phyloP scores from a whole-genome alignment of 1,284 basidiomycete genomes.

The Meira nashicola region DNA sequence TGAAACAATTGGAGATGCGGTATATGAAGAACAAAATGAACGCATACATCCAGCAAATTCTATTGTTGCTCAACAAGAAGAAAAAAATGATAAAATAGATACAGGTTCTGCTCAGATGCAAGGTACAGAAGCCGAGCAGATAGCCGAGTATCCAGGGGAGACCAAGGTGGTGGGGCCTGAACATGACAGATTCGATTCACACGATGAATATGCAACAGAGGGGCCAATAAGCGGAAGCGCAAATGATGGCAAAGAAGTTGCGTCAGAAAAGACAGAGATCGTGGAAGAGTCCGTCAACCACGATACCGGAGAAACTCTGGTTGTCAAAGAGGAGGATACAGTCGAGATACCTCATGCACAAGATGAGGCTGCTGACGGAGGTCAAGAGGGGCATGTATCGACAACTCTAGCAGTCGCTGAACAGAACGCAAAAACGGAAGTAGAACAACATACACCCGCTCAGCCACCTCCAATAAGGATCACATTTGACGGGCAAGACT shows the following conservation, averaged over 20 bases:
- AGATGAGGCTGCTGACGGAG: not conserved
- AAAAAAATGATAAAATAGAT: not conserved
- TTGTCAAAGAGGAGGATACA: not conserved
- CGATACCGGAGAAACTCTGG: too few relatives aligned
- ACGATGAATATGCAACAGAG: not conserved
- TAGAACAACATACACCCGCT: not conserved
- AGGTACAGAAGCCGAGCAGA: too few relatives aligned
- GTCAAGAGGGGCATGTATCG: not conserved
- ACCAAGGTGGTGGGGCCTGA: too few relatives aligned
- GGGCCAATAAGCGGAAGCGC: not conserved
- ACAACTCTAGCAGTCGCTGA: not conserved
- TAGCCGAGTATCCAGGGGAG: too few relatives aligned
- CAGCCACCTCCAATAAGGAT: conserved; percentile 26
- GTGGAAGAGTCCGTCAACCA: not conserved
- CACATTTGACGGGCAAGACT: conserved; percentile 46
- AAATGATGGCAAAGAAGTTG: not conserved
- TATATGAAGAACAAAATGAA: not conserved
- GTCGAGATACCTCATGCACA: not conserved
- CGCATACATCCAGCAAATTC: not conserved
- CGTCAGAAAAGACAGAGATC: not conserved
- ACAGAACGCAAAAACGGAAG: not conserved
- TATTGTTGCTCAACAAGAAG: not conserved
- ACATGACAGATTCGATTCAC: too few relatives aligned
- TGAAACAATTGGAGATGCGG: not conserved
- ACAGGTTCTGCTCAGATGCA: too few relatives aligned